A percentile compares a stretch with the other conserved stretches of the same genome.
phyloP scores from a whole-genome alignment of 345 rosid genomes.

The Camelina sativa region DNA sequence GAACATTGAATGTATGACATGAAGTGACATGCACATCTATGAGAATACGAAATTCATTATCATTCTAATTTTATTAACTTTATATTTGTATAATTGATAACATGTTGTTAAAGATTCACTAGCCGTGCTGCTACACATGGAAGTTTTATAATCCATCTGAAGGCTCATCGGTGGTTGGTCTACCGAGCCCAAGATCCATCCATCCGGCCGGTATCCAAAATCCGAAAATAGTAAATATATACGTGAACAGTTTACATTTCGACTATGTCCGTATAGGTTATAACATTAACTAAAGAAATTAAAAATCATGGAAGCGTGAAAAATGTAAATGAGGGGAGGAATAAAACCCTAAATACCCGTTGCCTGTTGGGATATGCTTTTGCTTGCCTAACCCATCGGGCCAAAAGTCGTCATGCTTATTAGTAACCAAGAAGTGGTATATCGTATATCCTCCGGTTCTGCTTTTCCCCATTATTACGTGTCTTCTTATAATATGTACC shows the following conservation, averaged over 20 bases:
- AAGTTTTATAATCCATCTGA: not conserved
- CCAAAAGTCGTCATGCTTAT: slow-evolving; percentile 35
- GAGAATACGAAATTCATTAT: not conserved
- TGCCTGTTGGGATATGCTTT: slow-evolving; percentile 40
- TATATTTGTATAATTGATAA: not conserved
- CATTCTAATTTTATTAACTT: not conserved
- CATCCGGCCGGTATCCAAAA: not conserved
- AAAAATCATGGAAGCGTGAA: not conserved
- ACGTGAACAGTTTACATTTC: not conserved
- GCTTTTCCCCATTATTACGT: slow-evolving; percentile 40
- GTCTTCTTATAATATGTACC: slow-evolving; percentile 19
- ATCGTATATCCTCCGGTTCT: slow-evolving; percentile 44
- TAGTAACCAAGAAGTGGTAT: slow-evolving; percentile 16
- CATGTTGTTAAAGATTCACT: not conserved
- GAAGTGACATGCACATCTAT: not conserved
- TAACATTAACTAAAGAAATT: too few species aligned
- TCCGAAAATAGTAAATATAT: not conserved
- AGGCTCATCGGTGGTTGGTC: not conserved
- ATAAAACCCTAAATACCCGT: slow-evolving; percentile 28
- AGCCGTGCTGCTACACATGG: not conserved
- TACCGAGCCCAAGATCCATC: not conserved
- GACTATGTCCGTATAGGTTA: not conserved
- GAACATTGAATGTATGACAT: not conserved
- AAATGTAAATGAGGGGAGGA: not conserved
- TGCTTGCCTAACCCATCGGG: slow-evolving; percentile 25